Evolutionary conservation across 2,329 filamentous ascomycete genomes (phyloP).

Genomic region (Parastagonospora nodorum): DNA sequence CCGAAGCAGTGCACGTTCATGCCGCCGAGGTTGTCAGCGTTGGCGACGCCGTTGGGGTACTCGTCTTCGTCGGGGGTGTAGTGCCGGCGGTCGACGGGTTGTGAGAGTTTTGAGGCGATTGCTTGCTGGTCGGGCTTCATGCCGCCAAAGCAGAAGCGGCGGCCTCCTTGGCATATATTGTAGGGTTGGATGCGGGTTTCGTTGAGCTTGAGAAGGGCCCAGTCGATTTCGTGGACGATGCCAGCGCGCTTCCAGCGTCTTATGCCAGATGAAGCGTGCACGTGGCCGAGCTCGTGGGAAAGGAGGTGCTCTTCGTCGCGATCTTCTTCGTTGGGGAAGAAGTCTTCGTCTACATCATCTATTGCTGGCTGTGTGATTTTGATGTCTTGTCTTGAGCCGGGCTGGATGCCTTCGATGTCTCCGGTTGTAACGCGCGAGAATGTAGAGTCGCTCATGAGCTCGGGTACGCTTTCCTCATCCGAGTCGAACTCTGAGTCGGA

Average conservation of each 20-base stretch:
- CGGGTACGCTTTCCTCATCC: constrained; percentile 35
- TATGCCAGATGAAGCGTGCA: constrained; percentile 90
- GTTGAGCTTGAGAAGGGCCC: constrained; percentile 85
- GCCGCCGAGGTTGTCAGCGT: constrained; percentile 68
- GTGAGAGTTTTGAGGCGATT: constrained; percentile 39
- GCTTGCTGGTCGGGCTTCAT: constrained; percentile 33
- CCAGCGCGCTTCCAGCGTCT: constrained; percentile 73
- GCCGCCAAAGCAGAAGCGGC: constrained; percentile 40
- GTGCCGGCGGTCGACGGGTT: constrained; percentile 41
- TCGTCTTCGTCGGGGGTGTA: constrained; percentile 46
- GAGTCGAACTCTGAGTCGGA: constrained; percentile 62
- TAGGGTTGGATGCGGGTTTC: constrained; percentile 70
- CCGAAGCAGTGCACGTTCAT: constrained; percentile 86
- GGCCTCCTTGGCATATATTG: constrained; percentile 69
- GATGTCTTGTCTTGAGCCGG: constrained; percentile 75
- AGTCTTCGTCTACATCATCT: constrained; percentile 81
- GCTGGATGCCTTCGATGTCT: constrained; percentile 78
- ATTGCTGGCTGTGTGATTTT: constrained; percentile 90
- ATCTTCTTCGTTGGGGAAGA: constrained; percentile 77
- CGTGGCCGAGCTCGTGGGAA: constrained; percentile 77
- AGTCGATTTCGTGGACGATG: constrained; percentile 89
- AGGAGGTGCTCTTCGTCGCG: constrained; percentile 79
- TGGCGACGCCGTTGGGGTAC: constrained; percentile 64
- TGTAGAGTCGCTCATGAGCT: constrained; percentile 36
- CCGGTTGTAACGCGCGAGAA: constrained; percentile 50